phyloP scores from a whole-genome alignment of 1,284 basidiomycete species.

The Volvariella surrecta region DNA sequence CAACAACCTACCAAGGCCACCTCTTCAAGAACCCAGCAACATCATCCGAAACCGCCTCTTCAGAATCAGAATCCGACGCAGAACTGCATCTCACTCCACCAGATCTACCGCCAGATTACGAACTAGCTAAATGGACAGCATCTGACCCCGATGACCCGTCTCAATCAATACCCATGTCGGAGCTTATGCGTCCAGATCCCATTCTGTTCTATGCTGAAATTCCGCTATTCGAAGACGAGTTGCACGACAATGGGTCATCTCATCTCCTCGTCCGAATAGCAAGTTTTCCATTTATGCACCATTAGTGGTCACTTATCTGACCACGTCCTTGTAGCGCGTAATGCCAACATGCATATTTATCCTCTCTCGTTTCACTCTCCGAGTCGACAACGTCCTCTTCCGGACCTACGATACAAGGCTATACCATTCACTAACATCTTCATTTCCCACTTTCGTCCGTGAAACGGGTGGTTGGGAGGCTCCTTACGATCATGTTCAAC shows the following conservation, averaged over 20 bases:
- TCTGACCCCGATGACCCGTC: slow-evolving; percentile 43
- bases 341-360: slow-evolving; percentile 97
- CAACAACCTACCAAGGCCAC: slow-evolving; percentile 79
- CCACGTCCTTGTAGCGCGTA: slow-evolving; percentile 57
- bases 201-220: slow-evolving; percentile 94
- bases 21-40: slow-evolving; percentile 11
- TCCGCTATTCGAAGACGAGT: slow-evolving; percentile 87
- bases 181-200: slow-evolving; percentile 85
- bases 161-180: slow-evolving; percentile 71
- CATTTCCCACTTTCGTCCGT: slow-evolving; percentile 59
- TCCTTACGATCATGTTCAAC: slow-evolving; percentile 74
- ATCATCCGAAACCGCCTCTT: slow-evolving; percentile 7
- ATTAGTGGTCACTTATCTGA: neutral
- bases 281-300: slow-evolving; percentile 23
- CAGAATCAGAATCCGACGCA: slow-evolving; percentile 10
- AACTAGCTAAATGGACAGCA: slow-evolving; percentile 30
- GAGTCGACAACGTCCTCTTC: slow-evolving; percentile 95
- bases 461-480: slow-evolving; percentile 90
- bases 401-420: slow-evolving; percentile 85
- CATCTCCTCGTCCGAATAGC: slow-evolving; percentile 80
- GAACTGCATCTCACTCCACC: slow-evolving; percentile 11
- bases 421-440: slow-evolving; percentile 74
- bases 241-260: slow-evolving; percentile 91
- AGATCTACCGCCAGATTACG: slow-evolving; percentile 14
- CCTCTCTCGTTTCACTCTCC: slow-evolving; percentile 84